Evolutionary conservation across 192 early-diverging fungal genomes (phyloP).

Genomic region (Spinellus fusiger): DNA sequence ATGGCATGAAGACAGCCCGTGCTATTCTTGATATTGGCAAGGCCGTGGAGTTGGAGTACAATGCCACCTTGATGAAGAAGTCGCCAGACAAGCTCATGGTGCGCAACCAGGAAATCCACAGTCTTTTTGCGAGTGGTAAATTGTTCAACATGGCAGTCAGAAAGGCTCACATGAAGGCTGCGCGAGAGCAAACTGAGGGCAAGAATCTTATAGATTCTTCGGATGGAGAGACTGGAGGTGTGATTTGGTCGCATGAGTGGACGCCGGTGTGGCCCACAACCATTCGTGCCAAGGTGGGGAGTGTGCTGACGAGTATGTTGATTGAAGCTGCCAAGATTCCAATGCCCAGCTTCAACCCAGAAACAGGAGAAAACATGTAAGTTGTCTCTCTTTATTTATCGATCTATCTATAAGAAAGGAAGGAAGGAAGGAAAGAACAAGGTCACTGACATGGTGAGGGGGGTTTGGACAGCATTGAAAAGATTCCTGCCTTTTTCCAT

Average conservation of each 20-base stretch:
- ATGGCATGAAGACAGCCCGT: conserved; percentile 52
- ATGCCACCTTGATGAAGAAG: conserved; percentile 69
- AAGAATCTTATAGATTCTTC: conserved; percentile 9
- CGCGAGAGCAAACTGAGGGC: conserved; percentile 31
- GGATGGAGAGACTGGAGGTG: conserved; percentile 15
- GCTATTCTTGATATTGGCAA: conserved; percentile 60
- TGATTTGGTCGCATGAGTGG: conserved; percentile 19
- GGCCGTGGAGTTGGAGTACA: conserved; percentile 78
- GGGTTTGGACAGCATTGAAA: conserved; percentile 28
- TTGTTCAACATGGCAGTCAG: conserved; percentile 80
- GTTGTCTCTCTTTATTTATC: conserved; percentile 22
- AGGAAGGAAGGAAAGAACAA: background rate
- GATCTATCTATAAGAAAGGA: background rate
- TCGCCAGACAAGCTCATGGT: conserved; percentile 56
- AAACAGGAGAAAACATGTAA: conserved; percentile 46
- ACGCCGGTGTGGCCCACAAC: conserved; percentile 31
- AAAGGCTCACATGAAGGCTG: conserved; percentile 55
- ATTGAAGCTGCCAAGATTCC: conserved; percentile 69
- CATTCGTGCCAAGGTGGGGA: conserved; percentile 41
- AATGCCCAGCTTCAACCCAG: conserved; percentile 50
- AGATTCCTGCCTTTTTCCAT: conserved; percentile 80
- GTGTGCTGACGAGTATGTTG: conserved; percentile 50
- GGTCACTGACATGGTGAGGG: background rate
- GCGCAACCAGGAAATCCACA: conserved; percentile 49
- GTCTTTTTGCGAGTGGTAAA: conserved; percentile 68